These are phyloP conservation scores for Vigna nakashimae DNA, from an alignment of 306 rosid species.

Conservation along the genomic window DNA sequence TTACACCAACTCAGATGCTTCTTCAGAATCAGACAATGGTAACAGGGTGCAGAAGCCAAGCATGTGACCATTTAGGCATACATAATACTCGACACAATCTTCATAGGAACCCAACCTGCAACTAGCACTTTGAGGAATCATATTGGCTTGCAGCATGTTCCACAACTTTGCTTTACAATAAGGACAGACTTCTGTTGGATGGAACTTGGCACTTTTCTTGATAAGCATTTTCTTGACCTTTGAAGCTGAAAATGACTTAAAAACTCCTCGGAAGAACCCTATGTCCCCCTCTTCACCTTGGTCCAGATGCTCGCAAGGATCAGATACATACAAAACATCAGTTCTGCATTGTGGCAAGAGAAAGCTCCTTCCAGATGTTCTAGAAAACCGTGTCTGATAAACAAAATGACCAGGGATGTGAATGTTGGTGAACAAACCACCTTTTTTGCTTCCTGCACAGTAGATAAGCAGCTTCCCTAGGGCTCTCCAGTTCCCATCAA, in stretches of 20 bases:
- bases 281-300: not conserved
- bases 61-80: constrained; percentile 96
- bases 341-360: not conserved
- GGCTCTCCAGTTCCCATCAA: constrained; percentile 98
- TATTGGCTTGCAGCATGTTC: constrained; percentile 96
- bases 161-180: constrained; percentile 95
- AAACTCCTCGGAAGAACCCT: not conserved
- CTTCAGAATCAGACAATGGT: constrained; percentile 93
- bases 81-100: constrained; percentile 84
- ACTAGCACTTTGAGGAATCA: constrained; percentile 95
- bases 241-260: not conserved
- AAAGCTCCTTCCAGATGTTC: not conserved
- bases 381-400: not conserved
- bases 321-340: not conserved
- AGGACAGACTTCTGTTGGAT: constrained; percentile 91
- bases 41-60: constrained; percentile 87
- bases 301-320: not conserved
- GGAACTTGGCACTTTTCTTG: not conserved
- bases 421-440: constrained; percentile 48
- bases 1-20: constrained; percentile 66
- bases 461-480: constrained; percentile 87
- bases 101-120: constrained; percentile 87
- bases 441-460: constrained; percentile 87
- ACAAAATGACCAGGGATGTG: not conserved
- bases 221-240: not conserved